phyloP scores from a whole-genome alignment of 2,329 filamentous ascomycete species.

The Talaromyces sp. region DNA sequence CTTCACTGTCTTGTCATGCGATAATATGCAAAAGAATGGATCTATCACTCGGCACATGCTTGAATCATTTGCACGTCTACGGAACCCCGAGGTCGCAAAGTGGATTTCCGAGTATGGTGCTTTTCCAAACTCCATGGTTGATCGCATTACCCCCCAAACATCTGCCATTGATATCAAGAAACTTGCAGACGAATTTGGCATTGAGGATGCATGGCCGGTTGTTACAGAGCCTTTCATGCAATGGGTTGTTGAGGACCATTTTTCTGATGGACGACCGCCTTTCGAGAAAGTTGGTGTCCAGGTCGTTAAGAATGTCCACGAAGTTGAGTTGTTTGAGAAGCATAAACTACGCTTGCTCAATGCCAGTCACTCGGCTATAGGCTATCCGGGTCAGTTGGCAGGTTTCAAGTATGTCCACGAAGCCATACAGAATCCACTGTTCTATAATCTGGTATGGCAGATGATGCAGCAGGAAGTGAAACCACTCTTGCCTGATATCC shows the following conservation, averaged over 20 bases:
- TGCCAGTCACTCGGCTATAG: constrained; percentile 54
- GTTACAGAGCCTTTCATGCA: constrained; percentile 59
- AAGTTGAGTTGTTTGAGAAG: constrained; percentile 57
- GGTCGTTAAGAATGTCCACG: constrained; percentile 52
- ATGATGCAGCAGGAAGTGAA: constrained; percentile 59
- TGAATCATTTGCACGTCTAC: constrained; percentile 50
- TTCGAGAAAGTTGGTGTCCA: constrained; percentile 56
- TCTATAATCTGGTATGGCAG: constrained; percentile 51
- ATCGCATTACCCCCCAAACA: constrained; percentile 56
- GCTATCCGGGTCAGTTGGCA: constrained; percentile 53
- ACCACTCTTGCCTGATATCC: constrained; percentile 52
- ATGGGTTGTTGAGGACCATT: constrained; percentile 57
- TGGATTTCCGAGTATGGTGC: constrained; percentile 52
- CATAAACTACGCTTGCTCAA: constrained; percentile 58
- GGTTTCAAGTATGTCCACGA: constrained; percentile 58
- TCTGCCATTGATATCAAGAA: constrained; percentile 46
- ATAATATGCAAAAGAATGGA: constrained; percentile 60
- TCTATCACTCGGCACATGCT: constrained; percentile 56
- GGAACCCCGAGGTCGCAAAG: constrained; percentile 49
- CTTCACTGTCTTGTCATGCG: constrained; percentile 57
- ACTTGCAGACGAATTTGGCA: constrained; percentile 48
- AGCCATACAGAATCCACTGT: constrained; percentile 52
- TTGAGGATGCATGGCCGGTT: constrained; percentile 55
- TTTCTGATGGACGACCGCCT: constrained; percentile 52
- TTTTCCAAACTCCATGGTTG: constrained; percentile 58